phyloP scores from a whole-genome alignment of 345 rosid species.

The Microthlaspi erraticum region DNA sequence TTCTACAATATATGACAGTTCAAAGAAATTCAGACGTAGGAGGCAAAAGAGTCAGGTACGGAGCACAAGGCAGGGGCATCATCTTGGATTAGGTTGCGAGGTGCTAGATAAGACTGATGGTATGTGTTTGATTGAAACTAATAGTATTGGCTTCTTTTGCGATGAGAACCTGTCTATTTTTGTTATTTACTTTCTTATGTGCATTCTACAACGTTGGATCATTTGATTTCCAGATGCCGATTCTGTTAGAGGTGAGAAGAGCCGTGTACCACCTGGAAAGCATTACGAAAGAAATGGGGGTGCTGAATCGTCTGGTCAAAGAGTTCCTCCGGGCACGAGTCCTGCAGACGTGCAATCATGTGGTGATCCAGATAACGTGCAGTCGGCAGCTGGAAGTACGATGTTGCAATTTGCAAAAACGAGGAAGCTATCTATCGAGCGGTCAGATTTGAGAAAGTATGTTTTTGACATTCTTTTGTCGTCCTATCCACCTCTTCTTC shows the following conservation, averaged over 20 bases:
- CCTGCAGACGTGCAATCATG: conserved; percentile 58
- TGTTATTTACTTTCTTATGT: conserved; percentile 16
- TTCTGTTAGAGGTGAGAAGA: conserved; percentile 48
- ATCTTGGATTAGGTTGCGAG: conserved; percentile 56
- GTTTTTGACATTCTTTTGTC: conserved; percentile 34
- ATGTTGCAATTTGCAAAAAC: conserved; percentile 93
- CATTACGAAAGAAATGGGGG: conserved; percentile 47
- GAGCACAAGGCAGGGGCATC: conserved; percentile 65
- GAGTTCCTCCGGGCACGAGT: conserved; percentile 49
- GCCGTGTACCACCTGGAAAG: conserved; percentile 52
- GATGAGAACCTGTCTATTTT: conserved; percentile 14
- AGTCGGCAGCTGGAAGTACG: conserved; percentile 66
- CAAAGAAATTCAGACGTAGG: conserved; percentile 69
- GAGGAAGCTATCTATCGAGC: conserved; percentile 87
- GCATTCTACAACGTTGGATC: conserved; percentile 8
- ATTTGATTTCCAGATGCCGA: conserved; percentile 45
- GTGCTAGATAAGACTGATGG: conserved; percentile 69
- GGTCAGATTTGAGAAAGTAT: conserved; percentile 86
- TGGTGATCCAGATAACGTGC: conserved; percentile 72
- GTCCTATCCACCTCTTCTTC: neutral
- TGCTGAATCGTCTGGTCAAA: conserved; percentile 50
- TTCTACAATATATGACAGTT: conserved; percentile 53
- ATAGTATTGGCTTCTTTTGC: conserved; percentile 21
- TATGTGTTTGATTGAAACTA: conserved; percentile 42
- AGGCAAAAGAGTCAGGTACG: conserved; percentile 58